A percentile compares a stretch with the other conserved stretches of the same genome.
Evolutionary conservation across 2,329 filamentous ascomycete genomes (phyloP).

Genomic region (Sporothrix dimorphospora): DNA sequence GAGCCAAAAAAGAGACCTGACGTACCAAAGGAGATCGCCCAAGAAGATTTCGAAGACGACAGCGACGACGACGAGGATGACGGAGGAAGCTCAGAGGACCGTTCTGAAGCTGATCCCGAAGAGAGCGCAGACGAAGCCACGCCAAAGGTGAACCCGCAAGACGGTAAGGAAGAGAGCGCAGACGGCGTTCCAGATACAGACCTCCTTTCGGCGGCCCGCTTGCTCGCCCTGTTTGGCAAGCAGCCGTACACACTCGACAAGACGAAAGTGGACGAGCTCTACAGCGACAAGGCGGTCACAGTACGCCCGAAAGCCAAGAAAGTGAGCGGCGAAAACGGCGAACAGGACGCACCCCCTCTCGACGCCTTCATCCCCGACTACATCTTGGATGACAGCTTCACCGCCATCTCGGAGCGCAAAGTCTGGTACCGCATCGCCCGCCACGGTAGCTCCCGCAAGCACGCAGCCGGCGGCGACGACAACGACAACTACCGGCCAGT

Average conservation of each 20-base stretch:
- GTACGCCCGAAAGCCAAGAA: not conserved
- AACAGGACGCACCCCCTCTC: not conserved
- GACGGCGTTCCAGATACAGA: not conserved
- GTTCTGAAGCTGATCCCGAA: not conserved
- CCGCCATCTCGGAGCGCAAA: slow-evolving; percentile 60
- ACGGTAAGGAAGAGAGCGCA: not conserved
- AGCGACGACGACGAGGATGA: not conserved
- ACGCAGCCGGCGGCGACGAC: slow-evolving; percentile 44
- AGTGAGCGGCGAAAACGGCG: slow-evolving; percentile 11
- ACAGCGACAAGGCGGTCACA: not conserved
- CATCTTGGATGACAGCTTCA: slow-evolving; percentile 57
- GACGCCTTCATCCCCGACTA: slow-evolving; percentile 48
- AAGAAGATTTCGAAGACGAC: not conserved
- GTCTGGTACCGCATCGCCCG: slow-evolving; percentile 68
- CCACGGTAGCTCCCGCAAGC: slow-evolving; percentile 59
- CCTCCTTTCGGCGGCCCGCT: not conserved
- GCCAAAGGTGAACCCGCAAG: not conserved
- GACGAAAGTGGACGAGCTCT: slow-evolving; percentile 27
- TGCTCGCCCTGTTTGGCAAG: slow-evolving; percentile 37
- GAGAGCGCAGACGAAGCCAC: not conserved
- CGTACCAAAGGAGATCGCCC: not conserved
- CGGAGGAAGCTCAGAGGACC: not conserved
- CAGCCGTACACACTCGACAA: slow-evolving; percentile 24
- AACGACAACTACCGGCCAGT: slow-evolving; percentile 63
- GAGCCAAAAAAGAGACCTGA: not conserved